Evolutionary conservation across 2,329 filamentous ascomycete genomes (phyloP), one percentile per base, ranked within the genome.

Genomic region (Microsporum canis): DNA sequence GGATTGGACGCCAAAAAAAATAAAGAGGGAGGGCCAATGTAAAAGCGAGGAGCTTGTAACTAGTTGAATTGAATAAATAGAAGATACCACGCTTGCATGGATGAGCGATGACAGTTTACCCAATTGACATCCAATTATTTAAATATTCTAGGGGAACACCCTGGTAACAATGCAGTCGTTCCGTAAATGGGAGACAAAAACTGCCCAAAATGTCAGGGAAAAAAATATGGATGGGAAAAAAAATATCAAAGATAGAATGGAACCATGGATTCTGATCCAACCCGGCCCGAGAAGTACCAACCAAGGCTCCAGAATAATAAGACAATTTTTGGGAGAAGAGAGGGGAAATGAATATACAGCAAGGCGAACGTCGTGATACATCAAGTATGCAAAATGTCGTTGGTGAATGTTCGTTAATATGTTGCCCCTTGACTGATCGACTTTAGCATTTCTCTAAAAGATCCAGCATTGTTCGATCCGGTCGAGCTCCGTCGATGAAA

Each of bases 401-500:
- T 23, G 33, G 49, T 34, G 29, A 53, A 53, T 53, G 3, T 53
- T 34, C 23, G 27, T 53, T 27, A 53, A 53, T 53, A 53, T 34
- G 49, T 14, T 53, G 49, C 14, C 49, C 55, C 38, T 38, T 38
- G 43, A 36, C 57, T 59, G 47, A 31, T 45, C 23, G 45, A 51
- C 45, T 59, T 33, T 36, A 65, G 60, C 55, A 63, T 45, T 47
- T 64, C 63, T 58, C 63, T 61, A 55, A 65, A 56, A 5, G 63
- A 64, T 39, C 47, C 62, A 49, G 57, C 39, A 49, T 63, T 60
- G 27, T 61, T 60, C 33, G 62, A 65, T 63, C 65, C 71, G 49
- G 73, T 71, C 10, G 72, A 75, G 63, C 71, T 71, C 59, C 76
- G 71, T 65, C 83, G 79, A 69, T 82, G 78, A 71, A 87, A 84